Conservation (phyloP, 139 green algal genomes). For the Coccomyxa sp. region DNA sequence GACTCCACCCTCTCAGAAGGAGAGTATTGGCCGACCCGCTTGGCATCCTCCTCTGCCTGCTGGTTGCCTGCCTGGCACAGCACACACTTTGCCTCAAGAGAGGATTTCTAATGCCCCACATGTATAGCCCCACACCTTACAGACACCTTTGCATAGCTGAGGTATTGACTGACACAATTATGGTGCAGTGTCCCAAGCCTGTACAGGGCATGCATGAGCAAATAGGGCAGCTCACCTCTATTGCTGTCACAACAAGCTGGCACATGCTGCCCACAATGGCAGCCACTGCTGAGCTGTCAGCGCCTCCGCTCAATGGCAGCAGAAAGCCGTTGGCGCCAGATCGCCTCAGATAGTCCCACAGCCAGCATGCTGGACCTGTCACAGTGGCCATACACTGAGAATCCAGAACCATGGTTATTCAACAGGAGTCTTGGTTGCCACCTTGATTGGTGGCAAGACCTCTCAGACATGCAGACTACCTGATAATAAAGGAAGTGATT, state of each 20-base stretch:
- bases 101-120: background rate
- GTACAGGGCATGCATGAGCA: too few relatives aligned
- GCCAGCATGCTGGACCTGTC: constrained; percentile 86
- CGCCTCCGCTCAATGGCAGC: constrained; percentile 86
- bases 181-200: too few relatives aligned
- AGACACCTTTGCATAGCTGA: background rate
- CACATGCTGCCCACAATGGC: constrained; percentile 97
- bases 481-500: too few relatives aligned
- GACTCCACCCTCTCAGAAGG: constrained; percentile 25
- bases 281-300: constrained; percentile 74
- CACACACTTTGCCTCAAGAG: background rate
- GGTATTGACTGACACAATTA: too few relatives aligned
- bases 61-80: constrained; percentile 47
- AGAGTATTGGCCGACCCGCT: constrained; percentile 62
- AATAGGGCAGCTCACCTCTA: background rate
- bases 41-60: constrained; percentile 60
- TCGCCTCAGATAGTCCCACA: constrained; percentile 94
- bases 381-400: too few relatives aligned
- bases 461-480: too few relatives aligned
- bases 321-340: constrained; percentile 84
- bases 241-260: constrained; percentile 57
- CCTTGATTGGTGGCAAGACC: too few relatives aligned
- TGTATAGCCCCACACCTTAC: background rate
- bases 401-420: too few relatives aligned
- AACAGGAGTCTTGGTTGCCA: too few relatives aligned